Evolutionary conservation across 768 basidiomycete species (phyloP).

Genomic region (Agaricus subrufescens): DNA sequence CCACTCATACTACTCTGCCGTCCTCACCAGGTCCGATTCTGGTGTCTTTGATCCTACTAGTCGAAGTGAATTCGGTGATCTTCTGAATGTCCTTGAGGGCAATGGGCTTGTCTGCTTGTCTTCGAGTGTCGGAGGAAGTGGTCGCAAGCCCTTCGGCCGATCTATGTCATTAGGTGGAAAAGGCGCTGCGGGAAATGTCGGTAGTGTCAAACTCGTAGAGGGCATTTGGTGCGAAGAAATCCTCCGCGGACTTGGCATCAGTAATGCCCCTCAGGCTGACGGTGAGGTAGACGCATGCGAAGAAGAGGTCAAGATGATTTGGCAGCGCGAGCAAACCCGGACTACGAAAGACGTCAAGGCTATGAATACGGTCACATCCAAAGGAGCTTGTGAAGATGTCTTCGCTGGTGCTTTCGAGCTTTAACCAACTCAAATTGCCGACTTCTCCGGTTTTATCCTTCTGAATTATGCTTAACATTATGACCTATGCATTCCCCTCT

Average conservation of each 20-base stretch:
- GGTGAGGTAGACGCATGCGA: slow-evolving; percentile 32
- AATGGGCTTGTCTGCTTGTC: slow-evolving; percentile 54
- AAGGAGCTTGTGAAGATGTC: slow-evolving; percentile 6
- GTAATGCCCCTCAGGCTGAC: slow-evolving; percentile 12
- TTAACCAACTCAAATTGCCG: not conserved
- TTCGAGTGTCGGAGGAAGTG: slow-evolving; percentile 26
- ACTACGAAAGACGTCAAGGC: slow-evolving; percentile 12
- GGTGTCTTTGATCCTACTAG: slow-evolving; percentile 62
- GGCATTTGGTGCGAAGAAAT: slow-evolving; percentile 66
- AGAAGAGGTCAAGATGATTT: slow-evolving; percentile 34
- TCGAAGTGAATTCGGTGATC: slow-evolving; percentile 71
- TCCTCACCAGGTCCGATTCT: slow-evolving; percentile 53
- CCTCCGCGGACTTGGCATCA: slow-evolving; percentile 62
- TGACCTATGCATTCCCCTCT: slow-evolving; percentile 10
- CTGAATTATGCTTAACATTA: slow-evolving; percentile 12
- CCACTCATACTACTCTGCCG: slow-evolving; percentile 55
- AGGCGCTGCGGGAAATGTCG: slow-evolving; percentile 28
- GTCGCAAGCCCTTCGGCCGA: slow-evolving; percentile 50
- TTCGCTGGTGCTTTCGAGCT: slow-evolving; percentile 15
- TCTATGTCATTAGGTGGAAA: slow-evolving; percentile 52
- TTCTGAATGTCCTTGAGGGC: slow-evolving; percentile 69
- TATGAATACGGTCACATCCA: slow-evolving; percentile 1
- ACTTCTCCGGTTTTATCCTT: not conserved
- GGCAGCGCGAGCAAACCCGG: slow-evolving; percentile 14
- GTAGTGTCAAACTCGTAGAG: slow-evolving; percentile 54